Percentiles rank a stretch among this genome's conserved stretches.
These are phyloP conservation scores for Cutaneotrichosporon sp. DNA, from an alignment of 1,284 basidiomycete species.

Conservation along the genomic window DNA sequence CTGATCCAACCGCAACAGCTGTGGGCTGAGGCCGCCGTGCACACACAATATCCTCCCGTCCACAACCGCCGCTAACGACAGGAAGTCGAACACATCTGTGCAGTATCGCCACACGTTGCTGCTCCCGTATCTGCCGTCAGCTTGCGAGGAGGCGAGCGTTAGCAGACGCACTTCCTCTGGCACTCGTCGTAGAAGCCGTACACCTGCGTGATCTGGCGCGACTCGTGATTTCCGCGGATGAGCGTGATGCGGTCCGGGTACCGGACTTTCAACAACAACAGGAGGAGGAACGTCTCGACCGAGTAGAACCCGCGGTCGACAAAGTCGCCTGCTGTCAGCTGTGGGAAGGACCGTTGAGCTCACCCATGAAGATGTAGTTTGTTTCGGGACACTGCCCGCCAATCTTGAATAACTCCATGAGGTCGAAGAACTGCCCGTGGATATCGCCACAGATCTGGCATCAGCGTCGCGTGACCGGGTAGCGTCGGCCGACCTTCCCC, in stretches of 20 bases:
- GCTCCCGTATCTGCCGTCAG: conserved; percentile 66
- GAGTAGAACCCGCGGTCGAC: conserved; percentile 97
- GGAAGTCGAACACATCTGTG: conserved; percentile 97
- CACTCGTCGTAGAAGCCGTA: conserved; percentile 99
- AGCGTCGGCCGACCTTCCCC: neutral
- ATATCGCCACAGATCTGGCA: conserved; percentile 95
- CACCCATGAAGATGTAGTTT: conserved; percentile 98
- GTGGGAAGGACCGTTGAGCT: conserved; percentile 40
- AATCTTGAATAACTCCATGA: conserved; percentile 94
- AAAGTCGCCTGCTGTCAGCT: conserved; percentile 65
- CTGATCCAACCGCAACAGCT: conserved; percentile 80
- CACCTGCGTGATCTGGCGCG: conserved; percentile 97
- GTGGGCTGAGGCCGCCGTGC: conserved; percentile 90
- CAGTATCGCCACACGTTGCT: conserved; percentile 98
- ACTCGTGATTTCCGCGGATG: conserved; percentile 98
- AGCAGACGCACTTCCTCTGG: conserved; percentile 68
- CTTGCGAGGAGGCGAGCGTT: neutral
- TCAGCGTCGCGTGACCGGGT: conserved; percentile 5
- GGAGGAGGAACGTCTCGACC: conserved; percentile 93
- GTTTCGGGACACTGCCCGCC: conserved; percentile 95
- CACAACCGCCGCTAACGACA: conserved; percentile 90
- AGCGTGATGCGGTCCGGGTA: conserved; percentile 97
- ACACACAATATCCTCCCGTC: conserved; percentile 92
- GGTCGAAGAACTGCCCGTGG: conserved; percentile 97
- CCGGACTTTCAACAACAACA: conserved; percentile 93